Base-by-base conservation (phyloP, 306 rosid genomes). In the Rosa chinensis region DNA sequence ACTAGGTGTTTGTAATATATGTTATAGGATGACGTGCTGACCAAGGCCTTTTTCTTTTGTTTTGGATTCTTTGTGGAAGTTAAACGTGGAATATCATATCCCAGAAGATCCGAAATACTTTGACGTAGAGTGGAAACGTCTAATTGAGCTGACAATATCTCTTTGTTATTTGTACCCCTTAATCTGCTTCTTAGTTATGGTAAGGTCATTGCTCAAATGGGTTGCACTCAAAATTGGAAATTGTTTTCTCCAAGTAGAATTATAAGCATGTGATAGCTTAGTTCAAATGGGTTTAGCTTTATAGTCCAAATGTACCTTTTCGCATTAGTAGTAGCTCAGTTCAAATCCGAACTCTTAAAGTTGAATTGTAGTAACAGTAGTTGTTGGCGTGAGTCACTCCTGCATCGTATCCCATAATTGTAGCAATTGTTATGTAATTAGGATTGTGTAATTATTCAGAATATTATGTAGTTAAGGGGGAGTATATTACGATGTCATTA, bases 61-160 rank as follows among this genome's bases (percentile, higher is more conserved):
- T 67, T 56, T 84, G 62, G 78, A 80, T 21, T 72, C 53, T 79
- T 10, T 0, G 78, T 91, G 77, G 80, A 98, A 96, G 99, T 86
- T 93, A 89, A 96, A 87, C 55, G 94, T 89, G 92, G 99, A 93
- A 81, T 89, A 91, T 83, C 99, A 96, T 89, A 91, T 88, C 85
- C 99, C 99, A 62, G 99, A 93, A 73, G 93, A 96, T 87, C 99
- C 98, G 16, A 93, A 95, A 76, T 96, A 96, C 88, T 96, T 90
- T 77, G 89, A 79, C 90, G 87, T 96, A 79, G 84, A 85, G 88
- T 96, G 93, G n/a, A 93, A 83, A 77, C 43, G 74, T 69, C 49
- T 62, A 73, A 71, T 77, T 25, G 76, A 67, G 75, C 68, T 43
- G 68, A n/a, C 73, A 47, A 21, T 69, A 82, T 40, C 79, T 77